These are phyloP conservation scores for Carex sylvatica DNA, from an alignment of 202 grass and related monocot genomes.

Conservation along the genomic window DNA sequence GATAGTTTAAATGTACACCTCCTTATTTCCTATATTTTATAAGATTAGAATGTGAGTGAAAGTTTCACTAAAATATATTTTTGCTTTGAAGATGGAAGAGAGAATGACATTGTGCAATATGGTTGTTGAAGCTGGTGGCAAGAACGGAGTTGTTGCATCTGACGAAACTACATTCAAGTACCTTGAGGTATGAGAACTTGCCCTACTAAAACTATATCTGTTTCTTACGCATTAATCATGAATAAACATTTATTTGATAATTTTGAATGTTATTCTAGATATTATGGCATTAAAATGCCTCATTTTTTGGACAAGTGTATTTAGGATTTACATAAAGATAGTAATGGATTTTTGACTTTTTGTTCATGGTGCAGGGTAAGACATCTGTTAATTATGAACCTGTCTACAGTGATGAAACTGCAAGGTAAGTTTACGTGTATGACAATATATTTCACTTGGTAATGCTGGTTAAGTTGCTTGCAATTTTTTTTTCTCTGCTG, in stretches of 20 bases:
- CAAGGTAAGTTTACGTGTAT: slow-evolving; percentile 57
- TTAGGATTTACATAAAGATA: not conserved
- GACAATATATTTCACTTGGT: slow-evolving; percentile 2
- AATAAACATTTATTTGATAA: not conserved
- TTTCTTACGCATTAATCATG: not conserved
- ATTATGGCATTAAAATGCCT: not conserved
- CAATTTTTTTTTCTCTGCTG: not conserved
- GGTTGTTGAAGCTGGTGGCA: slow-evolving; percentile 92
- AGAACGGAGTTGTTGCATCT: slow-evolving; percentile 86
- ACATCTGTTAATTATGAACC: slow-evolving; percentile 64
- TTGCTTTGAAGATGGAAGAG: slow-evolving; percentile 82
- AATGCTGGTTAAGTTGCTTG: not conserved
- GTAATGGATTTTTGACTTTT: not conserved
- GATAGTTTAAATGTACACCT: slow-evolving; percentile 65
- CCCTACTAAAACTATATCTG: not conserved
- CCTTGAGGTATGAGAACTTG: slow-evolving; percentile 61
- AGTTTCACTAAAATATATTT: slow-evolving; percentile 22
- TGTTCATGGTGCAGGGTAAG: slow-evolving; percentile 53
- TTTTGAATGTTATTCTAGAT: not conserved
- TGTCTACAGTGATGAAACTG: slow-evolving; percentile 75
- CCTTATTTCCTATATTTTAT: slow-evolving; percentile 20
- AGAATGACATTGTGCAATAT: slow-evolving; percentile 97
- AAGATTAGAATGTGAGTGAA: slow-evolving; percentile 2
- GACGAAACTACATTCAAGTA: slow-evolving; percentile 92
- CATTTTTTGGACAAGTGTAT: not conserved